Evolutionary conservation across 2,329 filamentous ascomycete genomes (phyloP), one percentile per base, ranked within the genome.

Genomic region (Trichoderma guizhouense): DNA sequence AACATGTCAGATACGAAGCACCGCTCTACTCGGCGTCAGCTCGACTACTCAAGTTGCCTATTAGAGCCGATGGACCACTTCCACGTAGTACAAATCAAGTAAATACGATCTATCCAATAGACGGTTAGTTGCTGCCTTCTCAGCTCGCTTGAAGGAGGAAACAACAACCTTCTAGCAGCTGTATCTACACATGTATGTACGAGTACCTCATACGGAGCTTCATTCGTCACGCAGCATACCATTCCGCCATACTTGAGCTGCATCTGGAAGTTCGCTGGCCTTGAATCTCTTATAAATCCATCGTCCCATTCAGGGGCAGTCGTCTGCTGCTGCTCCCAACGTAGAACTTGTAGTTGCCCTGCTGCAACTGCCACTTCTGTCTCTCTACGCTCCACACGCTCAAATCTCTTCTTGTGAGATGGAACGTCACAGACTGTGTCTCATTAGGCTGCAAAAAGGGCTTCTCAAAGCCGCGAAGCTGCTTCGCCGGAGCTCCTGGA

Each of bases 401-500:
- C 63, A 93, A 76, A 76, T 93, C 91, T 72, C 90, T 86, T 53
- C 91, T 84, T 21, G 85, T 91, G 51, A 93, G 77, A 30, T 82
- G 77, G 71, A 92, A 87, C 0, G 76, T 79, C 0, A 90, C 80
- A 0, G 81, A 84, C 18, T 81, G 79, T 21, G 79, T 83, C 71
- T 84, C 78, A 0, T 84, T 84, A 0, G 83, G 81, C 15, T 83
- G 80, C 58, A 92, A 74, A 18, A 81, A 82, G 0, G 85, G 82
- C 82, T 92, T 92, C 67, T 88, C 87, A 43, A 92, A 92, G 7
- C 91, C 90, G 8, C 90, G 84, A n/a, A 93, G 82, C 78, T 92
- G 89, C 53, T 85, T 82, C 1, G 84, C 79, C 0, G 91, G 91
- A 7, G 77, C 79, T 4, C 77, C 79, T 3, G 85, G 85, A 24